These are phyloP conservation scores for Rubia tinctorum DNA, from an alignment of 305 asterid species.

Conservation along the genomic window DNA sequence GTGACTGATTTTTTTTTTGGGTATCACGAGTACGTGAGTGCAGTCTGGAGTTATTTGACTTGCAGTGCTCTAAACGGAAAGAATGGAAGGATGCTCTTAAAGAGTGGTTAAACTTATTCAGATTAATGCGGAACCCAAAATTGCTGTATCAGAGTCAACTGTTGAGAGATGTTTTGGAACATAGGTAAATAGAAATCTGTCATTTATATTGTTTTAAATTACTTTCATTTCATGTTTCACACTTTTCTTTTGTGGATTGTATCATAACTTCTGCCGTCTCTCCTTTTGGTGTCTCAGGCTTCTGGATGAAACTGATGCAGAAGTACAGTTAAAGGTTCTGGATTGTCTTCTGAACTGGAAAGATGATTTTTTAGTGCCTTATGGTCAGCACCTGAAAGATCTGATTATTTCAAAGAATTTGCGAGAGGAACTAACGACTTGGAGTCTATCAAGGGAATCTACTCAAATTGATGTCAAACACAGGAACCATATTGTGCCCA, in stretches of 20 bases:
- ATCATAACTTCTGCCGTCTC: neutral
- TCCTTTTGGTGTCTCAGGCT: constrained; percentile 51
- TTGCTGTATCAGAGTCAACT: constrained; percentile 52
- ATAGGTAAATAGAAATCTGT: constrained; percentile 54
- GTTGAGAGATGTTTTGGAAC: constrained; percentile 65
- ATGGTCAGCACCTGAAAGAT: constrained; percentile 66
- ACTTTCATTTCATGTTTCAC: neutral
- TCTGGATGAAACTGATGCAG: constrained; percentile 86
- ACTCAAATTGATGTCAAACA: constrained; percentile 56
- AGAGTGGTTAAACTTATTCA: constrained; percentile 84
- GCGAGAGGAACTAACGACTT: constrained; percentile 84
- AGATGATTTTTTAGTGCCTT: constrained; percentile 78
- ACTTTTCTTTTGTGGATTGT: neutral
- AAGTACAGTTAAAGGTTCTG: constrained; percentile 77
- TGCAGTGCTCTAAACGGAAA: constrained; percentile 51
- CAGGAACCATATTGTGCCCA: constrained; percentile 67
- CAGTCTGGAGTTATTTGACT: constrained; percentile 47
- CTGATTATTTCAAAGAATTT: constrained; percentile 57
- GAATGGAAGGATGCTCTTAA: constrained; percentile 72
- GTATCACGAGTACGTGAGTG: constrained; percentile 26
- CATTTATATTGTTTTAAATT: neutral
- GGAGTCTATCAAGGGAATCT: constrained; percentile 83
- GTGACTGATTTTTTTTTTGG: neutral
- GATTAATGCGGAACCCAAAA: constrained; percentile 64
- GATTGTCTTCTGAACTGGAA: constrained; percentile 94